Evolutionary conservation across 2,329 filamentous ascomycete genomes (phyloP), one percentile per base, ranked within the genome.

Genomic region (Cladosporium sphaerospermum): DNA sequence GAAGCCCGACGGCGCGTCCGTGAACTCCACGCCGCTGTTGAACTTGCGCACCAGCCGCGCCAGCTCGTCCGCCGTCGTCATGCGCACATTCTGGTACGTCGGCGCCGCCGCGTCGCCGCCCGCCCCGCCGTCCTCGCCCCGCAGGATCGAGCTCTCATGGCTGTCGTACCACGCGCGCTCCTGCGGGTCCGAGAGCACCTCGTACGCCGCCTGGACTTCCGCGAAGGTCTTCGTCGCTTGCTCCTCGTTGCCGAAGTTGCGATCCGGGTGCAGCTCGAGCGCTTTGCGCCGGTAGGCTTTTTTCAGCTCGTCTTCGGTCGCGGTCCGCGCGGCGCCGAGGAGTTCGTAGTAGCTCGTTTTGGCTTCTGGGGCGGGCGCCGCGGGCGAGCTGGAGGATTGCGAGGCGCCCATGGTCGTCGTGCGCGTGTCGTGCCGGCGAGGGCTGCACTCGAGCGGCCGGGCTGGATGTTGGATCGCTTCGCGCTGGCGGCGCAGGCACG

Each of bases 81-180:
- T 77, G 48, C 81, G 82, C 57, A 89, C 79, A 65, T 89, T 85
- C 60, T 85, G 73, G 62, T 85, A 74, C 42, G 85, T 83, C 60
- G 82, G 83, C 34, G 76, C 77, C 44, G 73, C 71, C 23, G 4
- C 23, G 16, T 71, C 73, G 36, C 67, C 70, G 59, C 55, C 70
- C 2, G 31, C 48, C 23, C 70, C 74, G 32, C 75, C 75, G 51
- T 83, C 81, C 54, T 81, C 78, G 37, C 85, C 86, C 31, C 81
- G 80, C 57, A 97, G 74, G 57, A 97, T 95, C 47, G 87, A 84
- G 61, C 90, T 85, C 56, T 89, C 85, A 67, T 99, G 93, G 2
- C 90, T 90, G 71, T 99, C 92, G 73, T 99, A 99, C 93, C 93
- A 99, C 32, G 91, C 86, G 61, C 93, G 83, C 69, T 99, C 93